phyloP scores from a whole-genome alignment of 2,329 filamentous ascomycete genomes.

The Teratosphaeria viscida region DNA sequence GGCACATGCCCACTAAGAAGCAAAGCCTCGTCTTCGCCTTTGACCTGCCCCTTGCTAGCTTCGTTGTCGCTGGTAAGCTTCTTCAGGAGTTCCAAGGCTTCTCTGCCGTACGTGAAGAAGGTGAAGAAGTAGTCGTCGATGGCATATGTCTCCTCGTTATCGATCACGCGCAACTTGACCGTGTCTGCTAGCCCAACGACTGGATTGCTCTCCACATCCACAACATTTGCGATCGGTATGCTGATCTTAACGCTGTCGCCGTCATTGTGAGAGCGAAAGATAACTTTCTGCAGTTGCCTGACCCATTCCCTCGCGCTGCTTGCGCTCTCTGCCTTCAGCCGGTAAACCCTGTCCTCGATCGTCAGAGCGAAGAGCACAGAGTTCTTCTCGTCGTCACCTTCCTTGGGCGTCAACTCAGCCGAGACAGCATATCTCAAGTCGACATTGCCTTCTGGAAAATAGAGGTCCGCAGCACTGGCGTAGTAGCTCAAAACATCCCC shows the following conservation, averaged over 20 bases:
- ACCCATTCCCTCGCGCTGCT: constrained; percentile 94
- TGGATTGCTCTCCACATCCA: constrained; percentile 85
- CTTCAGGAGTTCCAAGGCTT: constrained; percentile 70
- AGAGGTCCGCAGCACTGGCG: constrained; percentile 69
- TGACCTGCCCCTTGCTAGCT: constrained; percentile 7
- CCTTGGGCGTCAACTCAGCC: constrained; percentile 47
- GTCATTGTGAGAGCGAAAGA: constrained; percentile 91
- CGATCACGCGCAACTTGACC: constrained; percentile 83
- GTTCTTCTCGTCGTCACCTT: constrained; percentile 47
- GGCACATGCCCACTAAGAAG: neutral
- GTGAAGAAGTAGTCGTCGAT: constrained; percentile 99
- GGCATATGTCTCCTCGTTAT: constrained; percentile 87
- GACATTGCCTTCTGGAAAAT: constrained; percentile 85
- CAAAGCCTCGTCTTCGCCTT: constrained; percentile 5
- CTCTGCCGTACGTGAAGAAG: constrained; percentile 77
- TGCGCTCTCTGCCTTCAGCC: constrained; percentile 80
- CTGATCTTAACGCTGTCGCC: constrained; percentile 96
- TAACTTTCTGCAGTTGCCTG: constrained; percentile 83
- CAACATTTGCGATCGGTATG: constrained; percentile 74
- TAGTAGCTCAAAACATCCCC: constrained; percentile 90
- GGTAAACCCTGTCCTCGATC: constrained; percentile 72
- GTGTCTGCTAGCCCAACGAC: constrained; percentile 90
- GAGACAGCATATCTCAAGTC: constrained; percentile 87
- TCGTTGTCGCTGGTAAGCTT: constrained; percentile 58
- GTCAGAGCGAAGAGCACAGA: constrained; percentile 67